phyloP scores from a whole-genome alignment of 2,329 filamentous ascomycete species.

The Fonsecaea pugnacius region DNA sequence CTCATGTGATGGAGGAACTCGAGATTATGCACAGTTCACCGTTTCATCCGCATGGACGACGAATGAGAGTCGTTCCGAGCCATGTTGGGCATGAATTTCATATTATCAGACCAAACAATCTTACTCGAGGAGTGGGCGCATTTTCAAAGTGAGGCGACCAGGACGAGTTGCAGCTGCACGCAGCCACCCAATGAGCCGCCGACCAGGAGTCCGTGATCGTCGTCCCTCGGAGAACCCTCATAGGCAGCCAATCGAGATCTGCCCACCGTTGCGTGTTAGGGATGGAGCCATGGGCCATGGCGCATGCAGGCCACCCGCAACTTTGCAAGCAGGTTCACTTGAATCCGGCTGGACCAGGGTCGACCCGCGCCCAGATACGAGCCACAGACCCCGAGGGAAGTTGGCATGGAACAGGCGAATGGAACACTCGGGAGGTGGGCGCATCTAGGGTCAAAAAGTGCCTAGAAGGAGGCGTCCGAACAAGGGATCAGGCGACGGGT shows the following conservation, averaged over 20 bases:
- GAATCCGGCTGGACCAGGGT: slow-evolving; percentile 7
- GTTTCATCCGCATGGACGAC: not conserved
- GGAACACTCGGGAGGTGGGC: slow-evolving; percentile 20
- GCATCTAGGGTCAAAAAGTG: slow-evolving; percentile 15
- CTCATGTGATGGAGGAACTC: slow-evolving; percentile 14
- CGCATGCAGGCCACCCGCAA: not conserved
- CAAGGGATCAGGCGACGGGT: slow-evolving; percentile 16
- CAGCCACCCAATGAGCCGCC: slow-evolving; percentile 21
- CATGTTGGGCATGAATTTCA: slow-evolving; percentile 26
- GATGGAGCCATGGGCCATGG: slow-evolving; percentile 9
- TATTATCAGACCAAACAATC: slow-evolving; percentile 9
- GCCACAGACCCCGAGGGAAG: not conserved
- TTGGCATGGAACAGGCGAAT: slow-evolving; percentile 11
- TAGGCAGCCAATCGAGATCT: slow-evolving; percentile 23
- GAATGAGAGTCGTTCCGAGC: not conserved
- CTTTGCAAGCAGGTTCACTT: not conserved
- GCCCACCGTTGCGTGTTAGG: not conserved
- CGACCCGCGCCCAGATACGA: slow-evolving; percentile 18
- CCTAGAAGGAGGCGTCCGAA: slow-evolving; percentile 14
- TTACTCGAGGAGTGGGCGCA: slow-evolving; percentile 3
- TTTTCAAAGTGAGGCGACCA: slow-evolving; percentile 31
- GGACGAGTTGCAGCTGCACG: not conserved
- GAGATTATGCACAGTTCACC: slow-evolving; percentile 3
- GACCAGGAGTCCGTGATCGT: not conserved
- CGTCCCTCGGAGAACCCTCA: slow-evolving; percentile 1